These are phyloP conservation scores for Cladosporium velox DNA, from an alignment of 2,329 filamentous ascomycete species.

Conservation along the genomic window DNA sequence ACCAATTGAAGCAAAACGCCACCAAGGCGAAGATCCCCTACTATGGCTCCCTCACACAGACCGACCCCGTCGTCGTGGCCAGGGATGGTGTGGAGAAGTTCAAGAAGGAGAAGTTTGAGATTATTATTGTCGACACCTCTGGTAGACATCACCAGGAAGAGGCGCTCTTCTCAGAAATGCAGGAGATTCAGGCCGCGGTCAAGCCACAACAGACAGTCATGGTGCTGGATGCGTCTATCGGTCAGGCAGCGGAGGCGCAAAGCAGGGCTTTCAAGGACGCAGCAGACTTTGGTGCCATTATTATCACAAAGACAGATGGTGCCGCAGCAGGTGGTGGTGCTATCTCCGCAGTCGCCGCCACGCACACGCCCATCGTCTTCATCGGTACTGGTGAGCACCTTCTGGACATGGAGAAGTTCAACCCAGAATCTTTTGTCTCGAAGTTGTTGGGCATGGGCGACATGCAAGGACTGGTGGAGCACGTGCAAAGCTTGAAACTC, in stretches of 20 bases:
- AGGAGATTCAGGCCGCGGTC: slow-evolving; percentile 90
- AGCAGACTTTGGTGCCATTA: slow-evolving; percentile 95
- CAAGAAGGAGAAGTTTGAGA: slow-evolving; percentile 96
- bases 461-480: slow-evolving; percentile 90
- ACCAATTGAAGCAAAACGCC: slow-evolving; percentile 97
- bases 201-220: slow-evolving; percentile 96
- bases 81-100: slow-evolving; percentile 97
- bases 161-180: slow-evolving; percentile 95
- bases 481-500: slow-evolving; percentile 91
- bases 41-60: slow-evolving; percentile 94
- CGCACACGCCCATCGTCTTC: slow-evolving; percentile 95
- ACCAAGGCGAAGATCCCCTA: slow-evolving; percentile 99
- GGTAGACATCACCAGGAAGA: slow-evolving; percentile 93
- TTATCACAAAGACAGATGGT: slow-evolving; percentile 98
- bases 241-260: slow-evolving; percentile 92
- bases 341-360: slow-evolving; percentile 95
- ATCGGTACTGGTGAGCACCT: slow-evolving; percentile 97
- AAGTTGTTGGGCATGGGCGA: slow-evolving; percentile 97
- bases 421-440: slow-evolving; percentile 87
- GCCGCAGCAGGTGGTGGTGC: slow-evolving; percentile 94
- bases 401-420: slow-evolving; percentile 90
- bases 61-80: slow-evolving; percentile 89
- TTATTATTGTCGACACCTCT: slow-evolving; percentile 98
- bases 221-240: slow-evolving; percentile 94
- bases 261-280: slow-evolving; percentile 96